Base-by-base conservation (phyloP, 148 eudicot genomes). In the Hydrangea macrophylla region DNA sequence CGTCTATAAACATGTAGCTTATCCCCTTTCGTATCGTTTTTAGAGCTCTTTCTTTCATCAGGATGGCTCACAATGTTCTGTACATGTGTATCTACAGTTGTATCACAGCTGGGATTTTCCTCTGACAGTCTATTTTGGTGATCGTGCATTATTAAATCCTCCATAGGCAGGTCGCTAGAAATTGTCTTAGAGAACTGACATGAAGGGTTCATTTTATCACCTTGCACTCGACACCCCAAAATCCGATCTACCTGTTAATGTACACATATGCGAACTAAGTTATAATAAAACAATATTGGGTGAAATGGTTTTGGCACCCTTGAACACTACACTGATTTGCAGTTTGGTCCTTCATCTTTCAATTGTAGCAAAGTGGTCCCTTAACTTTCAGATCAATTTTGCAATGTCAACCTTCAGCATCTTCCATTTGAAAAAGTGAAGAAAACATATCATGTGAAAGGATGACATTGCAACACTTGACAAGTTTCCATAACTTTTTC, bases 161-260 rank as follows among this genome's bases (percentile, higher is more conserved):
- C 78, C 22, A 71, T 54, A 65, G 85, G 68, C 37, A 30, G 60
- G 55, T 35, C 79, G 64, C 55, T 73, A 64, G 77, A 61, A 74
- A 64, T 71, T 26, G 48, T 55, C 62, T 37, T 71, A 42, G 76
- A 58, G 20, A 55, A 58, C 68, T 73, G 69, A 70, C 65, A 55
- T 33, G 76, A 65, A 66, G 65, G 64, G 56, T 63, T 77, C 27
- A 45, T 31, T 22, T 77, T 71, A 60, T 66, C 76, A 45, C 76
- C 80, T 79, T 70, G 86, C 64, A 88, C 69, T 62, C 99, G 88
- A 81, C 99, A 85, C 25, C 96, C 99, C 73, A 94, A 70, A 71
- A 94, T 86, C 72, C 96, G 82, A 81, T 90, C 99, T 72, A 94
- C 99, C 99, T 88, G 79, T 51, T n/a, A 69, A 70, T 40, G 60